Conservation (phyloP, 2,329 filamentous ascomycete genomes). For the Pseudogymnoascus destructans region DNA sequence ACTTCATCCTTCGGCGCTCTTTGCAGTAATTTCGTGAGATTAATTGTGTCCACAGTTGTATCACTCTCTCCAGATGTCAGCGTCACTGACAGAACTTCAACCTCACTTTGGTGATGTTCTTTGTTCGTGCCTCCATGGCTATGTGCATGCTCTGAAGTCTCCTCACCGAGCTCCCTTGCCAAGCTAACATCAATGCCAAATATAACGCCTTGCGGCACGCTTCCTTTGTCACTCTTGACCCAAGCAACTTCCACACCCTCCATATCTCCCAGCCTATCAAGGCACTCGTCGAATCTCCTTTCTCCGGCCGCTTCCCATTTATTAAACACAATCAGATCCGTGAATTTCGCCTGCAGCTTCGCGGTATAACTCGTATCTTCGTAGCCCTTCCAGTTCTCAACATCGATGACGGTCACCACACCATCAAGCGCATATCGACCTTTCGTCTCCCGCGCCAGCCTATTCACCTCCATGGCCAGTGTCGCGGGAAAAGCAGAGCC, state of each 20-base stretch:
- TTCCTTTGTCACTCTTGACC: constrained; percentile 73
- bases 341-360: constrained; percentile 59
- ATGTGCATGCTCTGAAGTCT: constrained; percentile 28
- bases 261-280: constrained; percentile 54
- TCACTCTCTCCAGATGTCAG: constrained; percentile 34
- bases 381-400: constrained; percentile 65
- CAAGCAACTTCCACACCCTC: constrained; percentile 55
- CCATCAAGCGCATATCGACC: constrained; percentile 53
- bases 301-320: constrained; percentile 58
- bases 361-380: constrained; percentile 59
- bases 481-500: constrained; percentile 52
- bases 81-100: constrained; percentile 80
- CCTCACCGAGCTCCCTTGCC: constrained; percentile 40
- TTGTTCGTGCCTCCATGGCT: constrained; percentile 34
- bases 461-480: constrained; percentile 58
- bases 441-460: constrained; percentile 39
- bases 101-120: constrained; percentile 61
- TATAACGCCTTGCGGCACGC: constrained; percentile 64
- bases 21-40: constrained; percentile 54
- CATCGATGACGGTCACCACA: constrained; percentile 59
- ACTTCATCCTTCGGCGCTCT: constrained; percentile 81
- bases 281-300: constrained; percentile 46
- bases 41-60: constrained; percentile 39
- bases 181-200: constrained; percentile 81
- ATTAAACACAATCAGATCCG: constrained; percentile 59